Base-by-base conservation (phyloP, 106 monocot genomes). In the Iris macrosiphon region DNA sequence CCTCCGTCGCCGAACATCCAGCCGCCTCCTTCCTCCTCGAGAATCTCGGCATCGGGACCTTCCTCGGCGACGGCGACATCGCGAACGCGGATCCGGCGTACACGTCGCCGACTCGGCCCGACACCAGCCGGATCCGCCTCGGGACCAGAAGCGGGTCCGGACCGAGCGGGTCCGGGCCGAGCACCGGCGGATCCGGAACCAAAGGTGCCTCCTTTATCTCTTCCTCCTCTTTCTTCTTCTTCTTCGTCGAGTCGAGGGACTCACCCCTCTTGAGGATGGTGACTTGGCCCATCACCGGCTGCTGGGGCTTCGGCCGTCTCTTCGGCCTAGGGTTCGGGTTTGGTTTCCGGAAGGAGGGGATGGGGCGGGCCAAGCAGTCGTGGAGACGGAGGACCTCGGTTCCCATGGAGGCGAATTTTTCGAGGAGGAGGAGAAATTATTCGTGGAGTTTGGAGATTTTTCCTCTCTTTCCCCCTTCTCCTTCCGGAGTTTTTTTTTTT, bases 1-100 rank as follows among this genome's bases (percentile, higher is more conserved):
- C 76, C 37, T 3, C 31, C 4, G 76, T 72, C 21, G 69, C 70
- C 31, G 24, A 49, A 2, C 45, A 8, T 48, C 32, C 42, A 24
- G 6, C 31, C 48, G 12, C 42, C 40, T 10, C 18, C 49, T 24
- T 65, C 68, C 17, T 62, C 19, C 45, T 46, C 9, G 31, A 24
- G 47, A 75, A 82, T 23, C 72, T 47, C n/a, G 82, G 82, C 47
- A 76, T 57, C 30, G 82, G 82, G 40, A 82, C 48, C 28, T 61
- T 38, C 50, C 67, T 55, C 6, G 82, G 82, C 15, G 82, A 82
- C 5, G 82, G 82, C 8, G 82, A 77, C n/a, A 40, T 23, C 28
- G 72, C 50, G 58, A 72, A 60, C 24, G 64, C 77, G 28, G 52
- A 17, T 27, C 82, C 82, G 10, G 77, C 76, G 31, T 68, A 82